These are phyloP conservation scores for Vaccinium macrocarpon DNA, from an alignment of 148 eudicot species.

Conservation along the genomic window DNA sequence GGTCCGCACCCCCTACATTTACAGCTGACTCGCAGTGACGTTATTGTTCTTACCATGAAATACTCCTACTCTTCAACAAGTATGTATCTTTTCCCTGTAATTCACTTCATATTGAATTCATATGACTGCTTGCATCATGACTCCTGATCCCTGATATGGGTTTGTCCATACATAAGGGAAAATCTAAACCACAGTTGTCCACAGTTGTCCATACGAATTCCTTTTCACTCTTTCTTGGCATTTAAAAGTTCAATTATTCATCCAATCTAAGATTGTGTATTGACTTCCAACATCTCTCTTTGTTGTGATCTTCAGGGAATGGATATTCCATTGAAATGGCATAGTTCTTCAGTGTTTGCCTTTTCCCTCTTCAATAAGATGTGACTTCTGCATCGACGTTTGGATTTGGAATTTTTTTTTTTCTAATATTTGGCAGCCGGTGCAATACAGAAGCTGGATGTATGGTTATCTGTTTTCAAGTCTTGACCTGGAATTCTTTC, in stretches of 20 bases:
- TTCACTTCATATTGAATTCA: not conserved
- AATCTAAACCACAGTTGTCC: not conserved
- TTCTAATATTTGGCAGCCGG: not conserved
- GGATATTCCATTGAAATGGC: not conserved
- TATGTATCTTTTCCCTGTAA: not conserved
- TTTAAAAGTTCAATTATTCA: not conserved
- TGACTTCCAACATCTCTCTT: not conserved
- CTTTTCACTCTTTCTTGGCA: not conserved
- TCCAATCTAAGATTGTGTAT: not conserved
- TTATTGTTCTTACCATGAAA: not conserved
- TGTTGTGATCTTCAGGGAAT: not conserved
- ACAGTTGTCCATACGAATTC: not conserved
- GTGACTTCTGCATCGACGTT: not conserved
- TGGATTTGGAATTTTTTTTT: not conserved
- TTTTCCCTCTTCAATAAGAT: not conserved
- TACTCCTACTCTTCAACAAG: not conserved
- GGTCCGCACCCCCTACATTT: conserved; percentile 31
- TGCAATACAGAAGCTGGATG: conserved; percentile 1
- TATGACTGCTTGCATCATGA: not conserved
- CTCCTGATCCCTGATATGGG: not conserved
- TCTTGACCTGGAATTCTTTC: not conserved
- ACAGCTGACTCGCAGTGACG: conserved; percentile 13
- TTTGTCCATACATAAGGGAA: not conserved
- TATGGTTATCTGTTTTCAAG: not conserved
- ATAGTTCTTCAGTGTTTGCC: not conserved